Conservation (phyloP, 108 stramenopile species). For the Mediolabrus comicus region DNA sequence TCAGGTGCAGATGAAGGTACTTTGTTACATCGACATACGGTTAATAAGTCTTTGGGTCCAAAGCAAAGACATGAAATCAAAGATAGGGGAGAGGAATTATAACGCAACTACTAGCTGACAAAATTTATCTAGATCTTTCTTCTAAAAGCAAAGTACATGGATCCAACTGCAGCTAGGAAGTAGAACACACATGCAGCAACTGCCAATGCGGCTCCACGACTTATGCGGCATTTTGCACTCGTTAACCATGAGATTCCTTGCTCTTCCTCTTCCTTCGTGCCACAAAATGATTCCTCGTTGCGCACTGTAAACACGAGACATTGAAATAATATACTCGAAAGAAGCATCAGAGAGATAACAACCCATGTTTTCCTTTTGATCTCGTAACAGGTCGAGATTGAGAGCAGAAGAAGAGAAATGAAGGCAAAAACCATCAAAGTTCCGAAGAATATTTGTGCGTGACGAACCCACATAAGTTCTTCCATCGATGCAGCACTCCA, state of each 20-base stretch:
- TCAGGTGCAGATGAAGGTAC: constrained; percentile 1
- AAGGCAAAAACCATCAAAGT: constrained; percentile 9
- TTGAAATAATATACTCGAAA: constrained; percentile 30
- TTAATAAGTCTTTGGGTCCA: constrained; percentile 24
- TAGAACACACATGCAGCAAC: not conserved
- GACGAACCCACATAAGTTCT: not conserved
- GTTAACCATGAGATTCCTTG: no score
- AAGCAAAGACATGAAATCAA: constrained; percentile 33
- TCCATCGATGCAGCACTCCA: not conserved
- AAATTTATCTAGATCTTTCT: no score
- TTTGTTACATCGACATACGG: constrained; percentile 20
- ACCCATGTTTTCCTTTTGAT: constrained; percentile 27
- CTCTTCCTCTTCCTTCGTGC: no score
- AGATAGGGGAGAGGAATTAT: constrained; percentile 38
- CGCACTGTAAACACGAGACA: constrained; percentile 25
- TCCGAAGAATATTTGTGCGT: not conserved
- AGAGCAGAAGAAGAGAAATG: constrained; percentile 13
- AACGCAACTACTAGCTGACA: no score
- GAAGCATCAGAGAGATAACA: constrained; percentile 9
- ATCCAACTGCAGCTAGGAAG: not conserved
- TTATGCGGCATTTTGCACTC: not conserved
- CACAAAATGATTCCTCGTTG: no score
- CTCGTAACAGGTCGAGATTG: constrained; percentile 31
- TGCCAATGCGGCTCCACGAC: not conserved
- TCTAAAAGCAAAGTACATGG: not conserved